Percentiles rank a stretch among this genome's conserved stretches.
phyloP scores from a whole-genome alignment of 2,329 filamentous ascomycete species.

The Alternaria triticina region DNA sequence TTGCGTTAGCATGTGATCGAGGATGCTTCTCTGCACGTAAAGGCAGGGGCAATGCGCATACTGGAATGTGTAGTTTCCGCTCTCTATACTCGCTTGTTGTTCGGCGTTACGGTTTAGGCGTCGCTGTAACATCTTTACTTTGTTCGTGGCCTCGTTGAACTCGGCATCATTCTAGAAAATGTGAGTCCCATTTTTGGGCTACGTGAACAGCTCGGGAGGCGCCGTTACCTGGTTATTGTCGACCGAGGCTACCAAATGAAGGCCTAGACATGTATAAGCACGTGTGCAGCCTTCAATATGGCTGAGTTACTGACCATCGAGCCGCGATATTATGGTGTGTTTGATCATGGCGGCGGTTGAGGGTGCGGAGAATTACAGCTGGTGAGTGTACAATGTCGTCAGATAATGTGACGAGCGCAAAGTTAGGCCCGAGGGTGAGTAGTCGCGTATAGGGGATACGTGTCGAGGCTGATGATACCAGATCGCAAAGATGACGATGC shows the following conservation, averaged over 20 bases:
- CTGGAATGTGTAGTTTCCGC: constrained; percentile 83
- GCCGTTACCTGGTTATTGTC: constrained; percentile 79
- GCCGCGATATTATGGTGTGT: constrained; percentile 91
- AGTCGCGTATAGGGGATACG: constrained; percentile 32
- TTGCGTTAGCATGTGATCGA: constrained; percentile 12
- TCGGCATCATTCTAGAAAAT: constrained; percentile 68
- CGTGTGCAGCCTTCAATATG: neutral
- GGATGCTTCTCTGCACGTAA: neutral
- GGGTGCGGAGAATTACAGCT: neutral
- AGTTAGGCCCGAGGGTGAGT: neutral
- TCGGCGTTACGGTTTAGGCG: constrained; percentile 88
- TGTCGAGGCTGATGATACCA: constrained; percentile 31
- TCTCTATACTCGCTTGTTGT: constrained; percentile 90
- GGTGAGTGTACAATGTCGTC: neutral
- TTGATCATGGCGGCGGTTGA: constrained; percentile 69
- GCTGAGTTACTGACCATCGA: constrained; percentile 70
- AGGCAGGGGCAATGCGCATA: constrained; percentile 54
- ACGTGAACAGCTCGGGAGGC: neutral
- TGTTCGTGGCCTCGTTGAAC: constrained; percentile 85
- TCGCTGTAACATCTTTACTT: constrained; percentile 89
- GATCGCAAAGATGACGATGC: constrained; percentile 27
- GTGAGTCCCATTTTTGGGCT: constrained; percentile 16
- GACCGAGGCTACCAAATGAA: constrained; percentile 92
- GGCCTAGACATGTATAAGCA: constrained; percentile 63
- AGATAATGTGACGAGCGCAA: neutral